Conservation (phyloP, 2,329 filamentous ascomycete species). For the Fusarium multiceps region DNA sequence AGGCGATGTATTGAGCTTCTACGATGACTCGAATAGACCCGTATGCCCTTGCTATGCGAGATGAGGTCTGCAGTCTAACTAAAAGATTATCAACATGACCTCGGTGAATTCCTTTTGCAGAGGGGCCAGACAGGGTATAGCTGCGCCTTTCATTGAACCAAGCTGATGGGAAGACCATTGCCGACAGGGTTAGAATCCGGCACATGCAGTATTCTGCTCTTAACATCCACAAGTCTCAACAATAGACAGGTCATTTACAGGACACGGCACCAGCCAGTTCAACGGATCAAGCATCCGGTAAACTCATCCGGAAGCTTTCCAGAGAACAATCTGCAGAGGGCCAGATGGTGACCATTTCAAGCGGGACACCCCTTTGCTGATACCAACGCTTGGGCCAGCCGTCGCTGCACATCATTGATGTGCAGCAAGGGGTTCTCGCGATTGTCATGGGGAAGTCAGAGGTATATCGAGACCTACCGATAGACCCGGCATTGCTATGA, state of each 20-base stretch:
- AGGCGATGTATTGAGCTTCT: conserved; percentile 4
- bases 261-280: conserved; percentile 18
- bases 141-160: conserved; percentile 28
- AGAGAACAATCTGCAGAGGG: conserved; percentile 32
- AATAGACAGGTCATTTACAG: conserved; percentile 20
- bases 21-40: conserved; percentile 8
- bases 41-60: conserved; percentile 15
- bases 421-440: conserved; percentile 34
- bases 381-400: conserved; percentile 43
- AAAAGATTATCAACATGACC: conserved; percentile 1
- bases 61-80: conserved; percentile 12
- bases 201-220: background rate
- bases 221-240: background rate
- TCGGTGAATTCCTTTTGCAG: conserved; percentile 19
- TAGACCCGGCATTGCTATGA: conserved; percentile 1
- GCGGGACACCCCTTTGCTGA: conserved; percentile 28
- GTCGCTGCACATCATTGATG: conserved; percentile 46
- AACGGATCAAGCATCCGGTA: conserved; percentile 18
- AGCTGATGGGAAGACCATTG: conserved; percentile 35
- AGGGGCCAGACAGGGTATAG: conserved; percentile 10
- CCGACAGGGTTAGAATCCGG: conserved; percentile 8
- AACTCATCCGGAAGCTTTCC: conserved; percentile 8
- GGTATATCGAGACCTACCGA: conserved; percentile 1
- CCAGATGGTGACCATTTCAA: conserved; percentile 28
- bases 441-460: conserved; percentile 39